Base-by-base conservation (phyloP, 768 basidiomycete species). In the Termitomyces sp. region DNA sequence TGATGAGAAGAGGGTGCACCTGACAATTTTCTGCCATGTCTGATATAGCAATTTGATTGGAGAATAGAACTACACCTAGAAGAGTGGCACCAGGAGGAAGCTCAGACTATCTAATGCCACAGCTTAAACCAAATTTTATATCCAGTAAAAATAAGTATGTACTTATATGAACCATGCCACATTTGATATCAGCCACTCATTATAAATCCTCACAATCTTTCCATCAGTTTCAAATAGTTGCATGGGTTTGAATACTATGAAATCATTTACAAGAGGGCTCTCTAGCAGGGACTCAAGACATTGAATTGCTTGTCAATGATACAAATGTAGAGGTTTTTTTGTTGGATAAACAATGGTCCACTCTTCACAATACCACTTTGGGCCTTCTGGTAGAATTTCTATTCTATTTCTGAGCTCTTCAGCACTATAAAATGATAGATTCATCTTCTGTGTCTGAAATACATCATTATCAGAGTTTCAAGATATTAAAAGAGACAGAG, bases 301-400 rank as follows among this genome's bases (percentile, higher is more conserved):
- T 14, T 73, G 56, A 5, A 73, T 25, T 2, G 65, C 41, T 47
- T 66, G 55, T 11, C 59, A 59, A 58, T 74, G 74, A 57, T 60
- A 72, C 1, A 75, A 56, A n/a, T 43, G 12, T 16, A 71, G 11
- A 0, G 57, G 56, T 0, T 59, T 61, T 32, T 71, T 73, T 16
- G 67, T 69, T 16, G 62, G 63, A 59, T 57, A 57, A 1, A 35
- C 42, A 0, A 65, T 58, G 11, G 23, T 42, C 32, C 65, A 53
- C 1, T 27, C 12, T 31, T 42, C 58, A 10, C 52, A 57, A n/a
- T 57, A 59, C 72, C 72, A 73, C 19, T 55, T 10, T n/a, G 65
- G 71, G 9, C 69, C 67, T n/a, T 51, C 16, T 0, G 70, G 70
- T 31, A 69, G 61, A 11, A 67, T 62, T 59, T 73, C 70, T 2